Percentiles rank a stretch among this genome's conserved stretches.
Evolutionary conservation across 2,329 filamentous ascomycete genomes (phyloP).

Genomic region (Cladobotryum protrusum): DNA sequence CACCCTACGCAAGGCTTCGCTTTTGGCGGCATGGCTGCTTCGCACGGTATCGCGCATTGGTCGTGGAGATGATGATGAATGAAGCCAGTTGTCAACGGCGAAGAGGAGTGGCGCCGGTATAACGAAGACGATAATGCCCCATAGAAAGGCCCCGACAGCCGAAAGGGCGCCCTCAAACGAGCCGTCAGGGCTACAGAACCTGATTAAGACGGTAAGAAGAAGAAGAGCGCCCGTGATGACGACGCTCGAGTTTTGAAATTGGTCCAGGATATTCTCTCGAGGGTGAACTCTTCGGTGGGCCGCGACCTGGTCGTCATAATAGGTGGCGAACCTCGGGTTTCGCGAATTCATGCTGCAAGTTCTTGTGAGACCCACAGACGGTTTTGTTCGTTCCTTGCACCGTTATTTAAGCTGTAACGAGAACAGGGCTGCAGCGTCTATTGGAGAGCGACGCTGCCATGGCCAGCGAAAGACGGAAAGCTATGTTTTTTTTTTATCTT

Average conservation of each 20-base stretch:
- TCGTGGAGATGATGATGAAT: constrained; percentile 37
- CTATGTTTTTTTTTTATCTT: background rate
- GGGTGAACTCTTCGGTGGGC: constrained; percentile 26
- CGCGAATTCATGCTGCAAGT: constrained; percentile 29
- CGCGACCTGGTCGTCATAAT: constrained; percentile 30
- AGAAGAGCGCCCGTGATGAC: constrained; percentile 30
- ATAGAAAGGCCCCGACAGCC: constrained; percentile 40
- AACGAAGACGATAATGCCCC: constrained; percentile 53
- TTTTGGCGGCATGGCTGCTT: constrained; percentile 52
- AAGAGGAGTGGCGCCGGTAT: constrained; percentile 53
- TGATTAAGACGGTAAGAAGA: constrained; percentile 28
- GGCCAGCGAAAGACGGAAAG: constrained; percentile 7
- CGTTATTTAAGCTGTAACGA: constrained; percentile 5
- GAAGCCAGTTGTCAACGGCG: constrained; percentile 49
- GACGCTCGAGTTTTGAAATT: constrained; percentile 29
- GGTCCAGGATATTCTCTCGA: constrained; percentile 23
- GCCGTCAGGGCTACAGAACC: constrained; percentile 27
- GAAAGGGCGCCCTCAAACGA: constrained; percentile 23
- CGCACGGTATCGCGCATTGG: constrained; percentile 32
- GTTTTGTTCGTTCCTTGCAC: no score
- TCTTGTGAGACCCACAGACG: constrained; percentile 2
- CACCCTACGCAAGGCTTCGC: constrained; percentile 57
- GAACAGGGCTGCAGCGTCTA: constrained; percentile 3
- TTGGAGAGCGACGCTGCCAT: constrained; percentile 16
- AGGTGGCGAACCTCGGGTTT: constrained; percentile 26